Evolutionary conservation across 331 rosid species (phyloP), one percentile per base, ranked within the genome.

Genomic region (Malus hybrid): DNA sequence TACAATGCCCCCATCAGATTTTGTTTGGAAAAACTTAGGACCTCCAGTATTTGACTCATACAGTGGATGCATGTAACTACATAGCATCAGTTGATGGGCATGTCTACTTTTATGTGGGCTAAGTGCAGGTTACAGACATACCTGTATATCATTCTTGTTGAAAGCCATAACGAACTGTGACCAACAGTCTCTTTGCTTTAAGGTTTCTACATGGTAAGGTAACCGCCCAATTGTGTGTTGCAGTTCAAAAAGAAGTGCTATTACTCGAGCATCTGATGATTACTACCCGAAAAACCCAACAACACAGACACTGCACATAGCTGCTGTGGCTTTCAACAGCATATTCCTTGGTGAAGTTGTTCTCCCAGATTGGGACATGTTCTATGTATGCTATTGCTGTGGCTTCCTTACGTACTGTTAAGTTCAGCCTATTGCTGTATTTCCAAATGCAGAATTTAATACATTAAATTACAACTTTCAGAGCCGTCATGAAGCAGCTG

Each of bases 331-430:
- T 60, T 84, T 70, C 83, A 84, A 84, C 80, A 84, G 83, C 81
- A 78, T 84, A 70, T 78, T 84, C 74, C 76, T 84, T 24, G 88
- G 88, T 74, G 88, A 84, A 78, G 65, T 84, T 60, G 28, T 84
- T 66, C 81, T 81, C 34, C 88, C 88, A 20, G 88, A 84, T 81
- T 84, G 88, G 88, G 88, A 84, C 74, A 84, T 84, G 88, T 84
- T 84, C 85, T 83, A 83, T 79, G 86, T 79, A 83, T 52, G 83
- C 48, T 5, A 10, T 42, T 42, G 48, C 46, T 62, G 33, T 70
- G 61, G 36, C 50, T 14, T 46, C 6, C 52, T 46, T 36, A 42
- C 48, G 48, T 42, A 44, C 54, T 28, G 22, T 65, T 68, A 10
- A 33, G 22, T 57, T 57, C 9, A 63, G 22, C 64, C 22, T 27